phyloP scores from a whole-genome alignment of 805 yeast species.

The Suhomyces vadensis region DNA sequence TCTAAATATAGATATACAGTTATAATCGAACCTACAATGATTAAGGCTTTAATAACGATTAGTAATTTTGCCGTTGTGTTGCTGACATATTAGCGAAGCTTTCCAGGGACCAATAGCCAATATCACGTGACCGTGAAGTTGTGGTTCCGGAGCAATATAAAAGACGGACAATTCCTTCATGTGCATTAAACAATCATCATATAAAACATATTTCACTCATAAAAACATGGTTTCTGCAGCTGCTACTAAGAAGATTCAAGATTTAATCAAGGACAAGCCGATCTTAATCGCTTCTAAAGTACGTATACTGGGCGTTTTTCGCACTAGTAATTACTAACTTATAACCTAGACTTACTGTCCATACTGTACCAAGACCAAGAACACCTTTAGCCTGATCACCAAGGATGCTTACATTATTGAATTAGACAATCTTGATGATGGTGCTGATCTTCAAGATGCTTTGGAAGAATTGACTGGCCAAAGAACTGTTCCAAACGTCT shows the following conservation, averaged over 20 bases:
- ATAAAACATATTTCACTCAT: constrained; percentile 20
- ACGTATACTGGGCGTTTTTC: constrained; percentile 26
- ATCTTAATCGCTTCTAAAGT: constrained; percentile 77
- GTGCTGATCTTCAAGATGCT: constrained; percentile 79
- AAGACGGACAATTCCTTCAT: no score
- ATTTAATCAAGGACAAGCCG: constrained; percentile 61
- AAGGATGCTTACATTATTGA: constrained; percentile 55
- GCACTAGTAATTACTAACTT: no score
- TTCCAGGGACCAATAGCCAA: no score
- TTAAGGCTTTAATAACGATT: no score
- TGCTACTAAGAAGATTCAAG: constrained; percentile 57
- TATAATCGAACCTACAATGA: no score
- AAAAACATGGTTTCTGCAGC: constrained; percentile 59
- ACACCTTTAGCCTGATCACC: constrained; percentile 40
- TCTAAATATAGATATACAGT: not conserved
- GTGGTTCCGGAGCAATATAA: no score
- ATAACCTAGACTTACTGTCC: constrained; percentile 41
- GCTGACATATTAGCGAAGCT: constrained; percentile 1
- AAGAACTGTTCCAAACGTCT: constrained; percentile 90
- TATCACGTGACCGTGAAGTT: no score
- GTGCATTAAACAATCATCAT: no score
- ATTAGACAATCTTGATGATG: constrained; percentile 62
- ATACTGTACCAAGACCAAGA: constrained; percentile 44
- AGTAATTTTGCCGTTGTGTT: no score
- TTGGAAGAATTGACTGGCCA: constrained; percentile 79